These are phyloP conservation scores for Paratinospora sagittata DNA, from an alignment of 164 flowering plant species.

Conservation along the genomic window DNA sequence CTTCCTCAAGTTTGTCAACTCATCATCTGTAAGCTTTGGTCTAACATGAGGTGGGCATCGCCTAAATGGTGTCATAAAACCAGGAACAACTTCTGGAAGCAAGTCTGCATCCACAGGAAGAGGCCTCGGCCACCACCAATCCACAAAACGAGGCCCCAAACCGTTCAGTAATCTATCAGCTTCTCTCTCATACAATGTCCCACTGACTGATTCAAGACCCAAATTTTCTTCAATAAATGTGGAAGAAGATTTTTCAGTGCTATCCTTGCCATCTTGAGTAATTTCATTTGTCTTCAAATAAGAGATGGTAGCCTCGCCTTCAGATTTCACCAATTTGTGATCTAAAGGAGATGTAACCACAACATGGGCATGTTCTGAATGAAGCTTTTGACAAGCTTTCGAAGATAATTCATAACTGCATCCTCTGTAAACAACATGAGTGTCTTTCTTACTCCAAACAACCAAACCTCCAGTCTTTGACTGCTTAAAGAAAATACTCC, in stretches of 20 bases:
- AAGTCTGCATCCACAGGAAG: slow-evolving; percentile 92
- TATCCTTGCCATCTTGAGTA: slow-evolving; percentile 10
- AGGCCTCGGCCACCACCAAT: slow-evolving; percentile 95
- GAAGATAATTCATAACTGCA: slow-evolving; percentile 23
- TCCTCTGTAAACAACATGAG: slow-evolving; percentile 76
- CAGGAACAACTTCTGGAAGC: slow-evolving; percentile 79
- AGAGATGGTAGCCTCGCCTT: slow-evolving; percentile 10
- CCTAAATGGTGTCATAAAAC: slow-evolving; percentile 65
- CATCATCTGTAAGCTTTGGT: slow-evolving; percentile 57
- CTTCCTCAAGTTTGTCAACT: slow-evolving; percentile 78
- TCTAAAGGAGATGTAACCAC: slow-evolving; percentile 13
- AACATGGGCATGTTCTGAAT: slow-evolving; percentile 13
- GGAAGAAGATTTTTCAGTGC: slow-evolving; percentile 14
- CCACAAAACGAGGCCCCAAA: slow-evolving; percentile 89
- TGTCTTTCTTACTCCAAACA: slow-evolving; percentile 69
- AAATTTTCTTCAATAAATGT: slow-evolving; percentile 13
- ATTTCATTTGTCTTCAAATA: slow-evolving; percentile 3
- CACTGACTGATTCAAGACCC: slow-evolving; percentile 19
- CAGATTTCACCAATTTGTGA: slow-evolving; percentile 8
- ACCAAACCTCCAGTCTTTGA: slow-evolving; percentile 85
- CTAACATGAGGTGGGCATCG: slow-evolving; percentile 49
- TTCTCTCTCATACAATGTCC: slow-evolving; percentile 78
- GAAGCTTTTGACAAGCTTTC: slow-evolving; percentile 12
- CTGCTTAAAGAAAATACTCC: slow-evolving; percentile 30
- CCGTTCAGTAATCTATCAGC: slow-evolving; percentile 83